phyloP scores from a whole-genome alignment of 305 asterid species.

The Rubia balearica region DNA sequence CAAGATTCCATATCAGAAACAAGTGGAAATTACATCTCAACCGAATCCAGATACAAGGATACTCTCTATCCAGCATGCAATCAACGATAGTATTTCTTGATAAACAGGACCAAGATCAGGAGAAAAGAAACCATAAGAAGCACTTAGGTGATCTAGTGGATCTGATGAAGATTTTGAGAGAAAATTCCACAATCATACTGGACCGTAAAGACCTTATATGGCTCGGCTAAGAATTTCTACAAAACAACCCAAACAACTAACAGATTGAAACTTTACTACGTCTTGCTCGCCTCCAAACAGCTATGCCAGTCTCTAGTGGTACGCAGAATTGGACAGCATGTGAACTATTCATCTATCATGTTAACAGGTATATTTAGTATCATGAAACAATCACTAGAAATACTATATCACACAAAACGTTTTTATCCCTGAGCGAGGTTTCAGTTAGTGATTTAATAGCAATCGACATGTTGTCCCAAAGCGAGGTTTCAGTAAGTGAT shows the following conservation, averaged over 20 bases:
- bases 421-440: neutral
- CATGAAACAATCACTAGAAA: neutral
- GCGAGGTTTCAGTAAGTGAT: neutral
- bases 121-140: neutral
- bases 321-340: neutral
- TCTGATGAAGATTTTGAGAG: neutral
- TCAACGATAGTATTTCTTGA: neutral
- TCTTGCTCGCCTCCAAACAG: neutral
- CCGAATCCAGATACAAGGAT: neutral
- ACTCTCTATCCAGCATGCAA: neutral
- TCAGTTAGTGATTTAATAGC: too few relatives aligned
- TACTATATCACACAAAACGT: neutral
- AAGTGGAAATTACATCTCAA: too few relatives aligned
- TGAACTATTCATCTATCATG: neutral
- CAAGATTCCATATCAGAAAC: neutral
- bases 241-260: neutral
- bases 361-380: neutral
- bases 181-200: neutral
- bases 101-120: neutral
- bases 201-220: neutral
- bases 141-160: neutral
- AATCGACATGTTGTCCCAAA: too few relatives aligned
- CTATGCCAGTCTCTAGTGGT: neutral
- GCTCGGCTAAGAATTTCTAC: constrained; percentile 3
- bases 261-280: neutral